Conservation (phyloP, 176 grass and related monocot species). For the Avena atlantica region DNA sequence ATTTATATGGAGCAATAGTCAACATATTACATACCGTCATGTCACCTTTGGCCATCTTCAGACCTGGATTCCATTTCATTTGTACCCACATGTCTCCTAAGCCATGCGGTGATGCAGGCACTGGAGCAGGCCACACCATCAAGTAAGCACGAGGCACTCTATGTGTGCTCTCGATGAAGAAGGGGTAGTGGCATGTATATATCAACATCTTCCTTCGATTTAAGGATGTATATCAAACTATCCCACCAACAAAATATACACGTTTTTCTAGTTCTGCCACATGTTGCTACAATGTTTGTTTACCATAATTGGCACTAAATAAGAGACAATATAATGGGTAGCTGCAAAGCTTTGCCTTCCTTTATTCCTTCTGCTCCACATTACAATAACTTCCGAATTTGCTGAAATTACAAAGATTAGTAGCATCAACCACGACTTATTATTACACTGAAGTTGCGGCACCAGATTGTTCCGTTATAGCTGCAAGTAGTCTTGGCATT, state of each 20-base stretch:
- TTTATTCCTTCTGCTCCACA: conserved; percentile 2
- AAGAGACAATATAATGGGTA: background rate
- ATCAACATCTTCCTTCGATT: background rate
- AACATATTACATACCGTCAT: conserved; percentile 45
- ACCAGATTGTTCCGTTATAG: background rate
- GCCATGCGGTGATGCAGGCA: background rate
- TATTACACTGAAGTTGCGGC: background rate
- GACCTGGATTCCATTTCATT: conserved; percentile 61
- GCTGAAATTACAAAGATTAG: conserved; percentile 10
- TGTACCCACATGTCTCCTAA: conserved; percentile 54
- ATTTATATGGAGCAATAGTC: conserved; percentile 21
- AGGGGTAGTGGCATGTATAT: background rate
- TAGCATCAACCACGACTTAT: background rate
- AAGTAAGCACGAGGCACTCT: background rate
- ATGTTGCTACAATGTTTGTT: background rate
- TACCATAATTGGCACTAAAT: background rate
- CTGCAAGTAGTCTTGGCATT: conserved; percentile 1
- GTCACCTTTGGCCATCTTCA: conserved; percentile 53
- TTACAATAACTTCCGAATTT: background rate
- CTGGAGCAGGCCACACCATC: background rate
- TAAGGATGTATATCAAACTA: background rate
- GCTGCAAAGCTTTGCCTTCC: background rate
- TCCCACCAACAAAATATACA: background rate
- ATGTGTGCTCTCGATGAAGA: background rate
- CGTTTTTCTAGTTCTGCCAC: background rate